These are phyloP conservation scores for Prunus campanulata DNA, from an alignment of 306 rosid genomes.

Conservation along the genomic window DNA sequence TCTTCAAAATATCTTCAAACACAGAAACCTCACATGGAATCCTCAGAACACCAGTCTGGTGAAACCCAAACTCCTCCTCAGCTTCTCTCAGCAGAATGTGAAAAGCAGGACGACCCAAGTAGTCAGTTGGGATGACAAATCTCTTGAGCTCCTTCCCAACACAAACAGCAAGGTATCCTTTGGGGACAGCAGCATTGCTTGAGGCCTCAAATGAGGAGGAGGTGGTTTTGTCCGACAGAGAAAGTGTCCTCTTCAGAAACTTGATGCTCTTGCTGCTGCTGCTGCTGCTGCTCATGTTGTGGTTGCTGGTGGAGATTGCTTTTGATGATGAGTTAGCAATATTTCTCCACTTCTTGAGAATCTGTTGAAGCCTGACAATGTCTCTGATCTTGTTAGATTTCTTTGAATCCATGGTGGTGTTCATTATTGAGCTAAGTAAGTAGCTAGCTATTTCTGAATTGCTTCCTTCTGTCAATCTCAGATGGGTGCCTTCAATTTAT, in stretches of 20 bases:
- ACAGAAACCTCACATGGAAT: slow-evolving; percentile 75
- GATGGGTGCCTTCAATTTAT: slow-evolving; percentile 45
- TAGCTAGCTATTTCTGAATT: background rate
- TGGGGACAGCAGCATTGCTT: slow-evolving; percentile 52
- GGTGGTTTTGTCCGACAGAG: slow-evolving; percentile 39
- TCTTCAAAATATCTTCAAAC: slow-evolving; percentile 69
- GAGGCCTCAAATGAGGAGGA: slow-evolving; percentile 23
- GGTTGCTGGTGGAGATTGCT: slow-evolving; percentile 3
- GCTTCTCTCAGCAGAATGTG: slow-evolving; percentile 72
- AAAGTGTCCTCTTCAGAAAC: slow-evolving; percentile 70
- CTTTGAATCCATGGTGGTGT: slow-evolving; percentile 57
- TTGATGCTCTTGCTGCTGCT: slow-evolving; percentile 48
- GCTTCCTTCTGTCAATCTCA: slow-evolving; percentile 17
- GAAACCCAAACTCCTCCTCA: slow-evolving; percentile 93
- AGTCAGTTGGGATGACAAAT: slow-evolving; percentile 73
- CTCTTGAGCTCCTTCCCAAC: slow-evolving; percentile 74
- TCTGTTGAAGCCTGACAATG: slow-evolving; percentile 89
- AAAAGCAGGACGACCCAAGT: slow-evolving; percentile 65
- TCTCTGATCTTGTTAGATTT: slow-evolving; percentile 86
- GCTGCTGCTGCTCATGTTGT: slow-evolving; percentile 17
- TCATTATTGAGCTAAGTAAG: background rate
- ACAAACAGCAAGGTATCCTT: slow-evolving; percentile 81
- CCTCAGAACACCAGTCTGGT: slow-evolving; percentile 78
- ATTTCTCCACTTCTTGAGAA: slow-evolving; percentile 95
- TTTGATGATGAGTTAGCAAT: slow-evolving; percentile 49